Evolutionary conservation across 495 filamentous ascomycete genomes (phyloP).

Genomic region (Podospora sp.): DNA sequence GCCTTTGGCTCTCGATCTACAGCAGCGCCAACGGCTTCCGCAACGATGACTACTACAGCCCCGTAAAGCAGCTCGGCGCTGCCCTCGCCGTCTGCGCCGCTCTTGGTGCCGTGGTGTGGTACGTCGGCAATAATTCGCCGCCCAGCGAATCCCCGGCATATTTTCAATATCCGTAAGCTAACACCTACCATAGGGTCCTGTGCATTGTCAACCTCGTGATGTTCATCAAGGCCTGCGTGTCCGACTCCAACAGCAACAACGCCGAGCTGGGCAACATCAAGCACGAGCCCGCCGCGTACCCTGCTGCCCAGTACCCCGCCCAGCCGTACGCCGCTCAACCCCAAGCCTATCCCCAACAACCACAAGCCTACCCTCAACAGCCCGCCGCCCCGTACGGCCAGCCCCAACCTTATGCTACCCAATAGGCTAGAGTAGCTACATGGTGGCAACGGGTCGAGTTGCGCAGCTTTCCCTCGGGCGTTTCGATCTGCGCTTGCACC

Average conservation of each 20-base stretch:
- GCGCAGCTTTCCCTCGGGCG: background rate
- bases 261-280: slow-evolving; percentile 40
- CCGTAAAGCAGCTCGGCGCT: slow-evolving; percentile 26
- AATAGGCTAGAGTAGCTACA: background rate
- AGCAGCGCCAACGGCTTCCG: background rate
- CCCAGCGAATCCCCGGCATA: no score
- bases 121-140: slow-evolving; percentile 8
- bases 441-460: no score
- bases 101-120: slow-evolving; percentile 45
- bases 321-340: slow-evolving; percentile 14
- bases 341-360: slow-evolving; percentile 22
- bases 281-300: slow-evolving; percentile 18
- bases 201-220: slow-evolving; percentile 40
- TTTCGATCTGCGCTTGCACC: background rate
- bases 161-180: background rate
- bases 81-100: slow-evolving; percentile 43
- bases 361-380: slow-evolving; percentile 7
- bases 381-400: background rate
- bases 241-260: slow-evolving; percentile 25
- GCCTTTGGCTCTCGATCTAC: slow-evolving; percentile 24
- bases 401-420: slow-evolving; percentile 10
- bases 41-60: background rate
- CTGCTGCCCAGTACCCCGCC: slow-evolving; percentile 6
- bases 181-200: slow-evolving; percentile 32
- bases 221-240: slow-evolving; percentile 38